Evolutionary conservation across 495 filamentous ascomycete genomes (phyloP).

Genomic region (Neurospora sublineolata): DNA sequence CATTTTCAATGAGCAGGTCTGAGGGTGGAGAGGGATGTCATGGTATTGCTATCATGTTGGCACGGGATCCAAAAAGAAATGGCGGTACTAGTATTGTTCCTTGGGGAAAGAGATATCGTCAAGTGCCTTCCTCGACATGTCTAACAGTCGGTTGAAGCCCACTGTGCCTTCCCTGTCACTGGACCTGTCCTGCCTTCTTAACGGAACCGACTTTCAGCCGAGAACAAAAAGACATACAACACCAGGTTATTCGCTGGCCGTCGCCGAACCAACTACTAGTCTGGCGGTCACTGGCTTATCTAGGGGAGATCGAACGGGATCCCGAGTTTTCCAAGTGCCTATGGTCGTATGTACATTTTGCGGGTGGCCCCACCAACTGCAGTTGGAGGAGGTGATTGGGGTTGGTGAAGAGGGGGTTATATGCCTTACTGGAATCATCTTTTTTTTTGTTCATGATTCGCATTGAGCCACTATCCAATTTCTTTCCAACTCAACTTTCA

Average conservation of each 20-base stretch:
- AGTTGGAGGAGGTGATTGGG: background rate
- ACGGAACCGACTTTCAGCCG: background rate
- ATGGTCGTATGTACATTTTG: background rate
- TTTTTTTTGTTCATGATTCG: background rate
- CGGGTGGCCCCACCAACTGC: background rate
- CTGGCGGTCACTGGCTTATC: background rate
- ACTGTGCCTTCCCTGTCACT: too few relatives aligned
- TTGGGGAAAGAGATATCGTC: too few relatives aligned
- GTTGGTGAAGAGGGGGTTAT: background rate
- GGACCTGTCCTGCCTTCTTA: background rate
- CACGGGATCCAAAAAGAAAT: too few relatives aligned
- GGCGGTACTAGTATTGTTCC: too few relatives aligned
- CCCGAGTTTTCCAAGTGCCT: background rate
- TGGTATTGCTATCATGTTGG: too few relatives aligned
- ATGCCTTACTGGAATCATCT: background rate
- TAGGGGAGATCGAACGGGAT: background rate
- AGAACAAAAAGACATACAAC: background rate
- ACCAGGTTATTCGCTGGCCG: background rate
- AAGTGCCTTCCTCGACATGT: background rate
- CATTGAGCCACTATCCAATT: too few relatives aligned
- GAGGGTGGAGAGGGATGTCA: too few relatives aligned
- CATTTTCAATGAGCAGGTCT: constrained; percentile 24
- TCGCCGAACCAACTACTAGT: background rate
- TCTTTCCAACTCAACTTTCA: too few relatives aligned
- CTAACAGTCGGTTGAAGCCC: too few relatives aligned